phyloP scores from a whole-genome alignment of 257 asterid genomes.

The Catharanthus roseus region DNA sequence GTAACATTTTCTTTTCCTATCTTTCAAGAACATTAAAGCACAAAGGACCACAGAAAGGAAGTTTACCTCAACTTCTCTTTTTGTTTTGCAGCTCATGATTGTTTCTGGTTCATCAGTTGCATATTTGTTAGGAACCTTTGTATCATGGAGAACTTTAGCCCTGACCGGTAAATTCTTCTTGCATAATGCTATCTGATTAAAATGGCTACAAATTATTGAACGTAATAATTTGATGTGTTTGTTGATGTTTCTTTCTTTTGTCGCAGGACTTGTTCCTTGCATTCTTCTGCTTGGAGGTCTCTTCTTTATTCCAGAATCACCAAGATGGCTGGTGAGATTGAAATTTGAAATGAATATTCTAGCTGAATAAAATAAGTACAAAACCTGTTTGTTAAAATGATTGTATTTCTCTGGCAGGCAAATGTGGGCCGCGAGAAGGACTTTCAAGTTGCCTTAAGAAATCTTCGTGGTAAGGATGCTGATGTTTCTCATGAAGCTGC shows the following conservation, averaged over 20 bases:
- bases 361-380: background rate
- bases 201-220: background rate
- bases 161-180: constrained; percentile 44
- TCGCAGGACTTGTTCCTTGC: constrained; percentile 76
- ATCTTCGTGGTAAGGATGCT: constrained; percentile 64
- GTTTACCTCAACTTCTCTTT: constrained; percentile 1
- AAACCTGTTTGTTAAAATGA: background rate
- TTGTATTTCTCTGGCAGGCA: constrained; percentile 42
- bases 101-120: constrained; percentile 75
- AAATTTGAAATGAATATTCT: background rate
- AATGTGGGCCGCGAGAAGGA: constrained; percentile 63
- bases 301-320: constrained; percentile 83
- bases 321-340: constrained; percentile 88
- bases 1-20: background rate
- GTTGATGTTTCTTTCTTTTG: background rate
- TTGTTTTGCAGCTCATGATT: constrained; percentile 62
- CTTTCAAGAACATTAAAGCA: background rate
- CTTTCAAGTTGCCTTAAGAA: constrained; percentile 53
- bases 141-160: constrained; percentile 79
- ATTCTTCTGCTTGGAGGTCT: constrained; percentile 56
- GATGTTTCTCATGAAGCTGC: constrained; percentile 57
- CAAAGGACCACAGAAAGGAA: background rate
- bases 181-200: background rate
- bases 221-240: background rate
- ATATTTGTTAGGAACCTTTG: constrained; percentile 50